Conservation (phyloP, 2,329 filamentous ascomycete genomes). For the Chaetomium sp. region DNA sequence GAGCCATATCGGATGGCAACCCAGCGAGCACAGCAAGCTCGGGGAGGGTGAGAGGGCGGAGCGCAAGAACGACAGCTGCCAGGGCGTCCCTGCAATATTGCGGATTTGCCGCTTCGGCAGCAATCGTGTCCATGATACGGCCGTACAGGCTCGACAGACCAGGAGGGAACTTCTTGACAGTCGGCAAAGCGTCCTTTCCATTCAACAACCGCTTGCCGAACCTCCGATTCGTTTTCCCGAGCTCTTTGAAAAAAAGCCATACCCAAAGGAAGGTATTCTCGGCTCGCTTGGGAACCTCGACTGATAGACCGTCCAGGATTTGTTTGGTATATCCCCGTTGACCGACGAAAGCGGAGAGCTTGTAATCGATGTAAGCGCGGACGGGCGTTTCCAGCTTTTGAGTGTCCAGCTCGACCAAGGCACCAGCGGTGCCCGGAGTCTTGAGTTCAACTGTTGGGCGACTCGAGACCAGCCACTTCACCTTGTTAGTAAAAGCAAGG, state of each 20-base stretch:
- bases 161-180: slow-evolving; percentile 33
- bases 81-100: slow-evolving; percentile 33
- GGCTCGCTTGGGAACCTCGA: slow-evolving; percentile 36
- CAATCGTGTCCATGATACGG: slow-evolving; percentile 35
- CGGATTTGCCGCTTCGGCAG: slow-evolving; percentile 14
- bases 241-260: slow-evolving; percentile 40
- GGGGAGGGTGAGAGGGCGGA: slow-evolving; percentile 32
- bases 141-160: slow-evolving; percentile 36
- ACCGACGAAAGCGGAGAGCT: slow-evolving; percentile 22
- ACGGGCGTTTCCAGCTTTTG: slow-evolving; percentile 27
- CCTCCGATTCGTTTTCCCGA: slow-evolving; percentile 30
- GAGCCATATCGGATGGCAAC: slow-evolving; percentile 21
- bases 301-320: slow-evolving; percentile 20
- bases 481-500: slow-evolving; percentile 21
- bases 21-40: slow-evolving; percentile 32
- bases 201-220: slow-evolving; percentile 15
- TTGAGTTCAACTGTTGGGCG: slow-evolving; percentile 24
- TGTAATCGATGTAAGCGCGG: slow-evolving; percentile 29
- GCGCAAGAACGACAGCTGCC: slow-evolving; percentile 22
- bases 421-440: slow-evolving; percentile 8
- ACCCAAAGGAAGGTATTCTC: slow-evolving; percentile 46
- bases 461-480: slow-evolving; percentile 32
- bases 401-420: slow-evolving; percentile 29
- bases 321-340: slow-evolving; percentile 22
- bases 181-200: slow-evolving; percentile 26